Evolutionary conservation across 106 monocot species (phyloP).

Genomic region (Dendrobium huoshanense): DNA sequence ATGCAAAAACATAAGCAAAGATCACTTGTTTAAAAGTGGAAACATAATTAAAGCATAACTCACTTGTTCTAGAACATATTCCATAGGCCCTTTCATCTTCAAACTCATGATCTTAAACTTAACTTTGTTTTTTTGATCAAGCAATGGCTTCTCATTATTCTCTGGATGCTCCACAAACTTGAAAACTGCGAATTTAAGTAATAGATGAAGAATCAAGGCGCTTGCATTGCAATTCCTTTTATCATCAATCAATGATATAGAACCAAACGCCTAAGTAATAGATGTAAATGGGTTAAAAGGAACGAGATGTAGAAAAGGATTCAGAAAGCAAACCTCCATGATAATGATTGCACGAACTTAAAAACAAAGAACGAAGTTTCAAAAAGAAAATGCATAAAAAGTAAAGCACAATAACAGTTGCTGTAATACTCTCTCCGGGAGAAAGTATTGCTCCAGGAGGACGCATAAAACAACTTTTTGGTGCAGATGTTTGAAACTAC

Average conservation of each 20-base stretch:
- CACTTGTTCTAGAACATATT: constrained; percentile 36
- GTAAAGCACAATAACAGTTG: constrained; percentile 22
- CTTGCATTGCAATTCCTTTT: not conserved
- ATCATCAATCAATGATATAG: not conserved
- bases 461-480: constrained; percentile 52
- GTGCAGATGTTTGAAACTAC: constrained; percentile 44
- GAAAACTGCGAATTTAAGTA: constrained; percentile 14
- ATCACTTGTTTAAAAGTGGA: not conserved
- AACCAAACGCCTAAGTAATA: not conserved
- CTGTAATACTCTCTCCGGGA: constrained; percentile 36
- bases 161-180: constrained; percentile 46
- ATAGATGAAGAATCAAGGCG: not conserved
- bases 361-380: not conserved
- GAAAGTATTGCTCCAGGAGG: constrained; percentile 35
- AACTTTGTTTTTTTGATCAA: constrained; percentile 34
- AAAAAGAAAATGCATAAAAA: not conserved
- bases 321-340: not conserved
- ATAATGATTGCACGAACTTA: not conserved
- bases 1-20: constrained; percentile 3
- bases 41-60: constrained; percentile 8
- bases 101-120: constrained; percentile 42
- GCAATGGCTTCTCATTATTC: constrained; percentile 30
- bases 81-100: constrained; percentile 33
- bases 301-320: not conserved
- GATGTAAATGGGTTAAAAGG: not conserved